Evolutionary conservation across 176 grass and related monocot species (phyloP), one percentile per base, ranked within the genome.

Genomic region (Oryza meridionalis): DNA sequence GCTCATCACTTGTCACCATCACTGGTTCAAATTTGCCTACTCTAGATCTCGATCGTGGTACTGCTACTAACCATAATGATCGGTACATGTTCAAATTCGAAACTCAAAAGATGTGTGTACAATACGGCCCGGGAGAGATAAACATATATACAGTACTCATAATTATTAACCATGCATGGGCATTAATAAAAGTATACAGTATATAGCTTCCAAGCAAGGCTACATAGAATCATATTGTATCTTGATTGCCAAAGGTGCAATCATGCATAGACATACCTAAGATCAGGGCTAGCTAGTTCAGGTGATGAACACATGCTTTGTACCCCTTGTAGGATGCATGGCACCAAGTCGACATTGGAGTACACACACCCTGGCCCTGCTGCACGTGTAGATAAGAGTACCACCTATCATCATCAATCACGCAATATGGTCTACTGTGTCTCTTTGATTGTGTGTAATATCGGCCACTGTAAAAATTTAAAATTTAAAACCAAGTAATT

Each of bases 211-310:
- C 53, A 58, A 58, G 53, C 53, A 21, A 58, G 53, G 53, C 17
- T 58, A 58, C 50, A 33, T 33, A 29, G 29, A 29, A 55, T 7
- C 16, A 55, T 19, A 40, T 7, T 8, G 7, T 40, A 59, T 29
- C 69, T 44, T 73, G 80, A 82, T 63, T 53, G 69, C 80, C 19
- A 46, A 64, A 64, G 69, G 69, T 27, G 64, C 42, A 69, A 73
- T 64, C 44, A 69, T 67, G 61, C 37, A 11, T 26, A 55, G 6
- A 58, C 53, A 58, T 19, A 58, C 53, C n/a, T 46, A 51, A 16
- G 49, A 51, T 51, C 15, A 14, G 38, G 7, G 38, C 38, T 40
- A 15, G 29, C 42, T 43, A 51, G 49, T 51, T 51, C 50, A 55
- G 50, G 38, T 40, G 38, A 40, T 55, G 50, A 55, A 55, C 50